phyloP scores from a whole-genome alignment of 2,329 filamentous ascomycete species.

The Eutypa lata region DNA sequence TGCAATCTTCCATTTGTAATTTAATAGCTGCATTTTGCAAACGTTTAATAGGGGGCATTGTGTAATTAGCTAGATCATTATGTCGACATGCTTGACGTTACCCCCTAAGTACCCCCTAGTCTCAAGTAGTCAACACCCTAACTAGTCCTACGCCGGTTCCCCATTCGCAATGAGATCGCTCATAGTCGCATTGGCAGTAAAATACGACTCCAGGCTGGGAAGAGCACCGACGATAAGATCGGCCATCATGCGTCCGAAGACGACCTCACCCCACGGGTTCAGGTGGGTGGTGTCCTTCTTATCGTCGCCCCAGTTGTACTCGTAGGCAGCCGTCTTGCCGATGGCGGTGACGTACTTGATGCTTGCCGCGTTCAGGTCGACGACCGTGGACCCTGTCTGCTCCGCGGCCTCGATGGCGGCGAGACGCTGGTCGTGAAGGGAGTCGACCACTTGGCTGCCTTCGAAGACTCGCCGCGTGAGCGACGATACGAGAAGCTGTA shows the following conservation, averaged over 20 bases:
- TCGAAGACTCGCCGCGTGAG: conserved; percentile 48
- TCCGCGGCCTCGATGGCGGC: conserved; percentile 46
- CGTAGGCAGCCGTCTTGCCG: conserved; percentile 40
- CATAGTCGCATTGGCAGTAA: conserved; percentile 28
- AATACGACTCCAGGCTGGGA: conserved; percentile 19
- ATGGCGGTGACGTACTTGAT: conserved; percentile 51
- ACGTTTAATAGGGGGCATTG: too few species aligned
- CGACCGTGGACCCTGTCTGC: conserved; percentile 31
- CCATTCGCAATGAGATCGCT: conserved; percentile 31
- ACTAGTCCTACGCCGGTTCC: conserved; percentile 31
- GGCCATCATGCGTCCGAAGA: conserved; percentile 57
- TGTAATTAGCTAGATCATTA: too few species aligned
- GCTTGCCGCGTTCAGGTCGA: conserved; percentile 51
- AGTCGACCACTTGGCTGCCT: conserved; percentile 39
- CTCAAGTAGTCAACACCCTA: too few species aligned
- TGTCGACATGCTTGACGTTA: too few species aligned
- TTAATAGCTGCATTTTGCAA: too few species aligned
- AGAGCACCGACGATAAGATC: conserved; percentile 40
- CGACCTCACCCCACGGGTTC: conserved; percentile 48
- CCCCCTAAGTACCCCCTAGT: too few species aligned
- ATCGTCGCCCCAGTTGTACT: conserved; percentile 40
- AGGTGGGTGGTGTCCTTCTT: conserved; percentile 53
- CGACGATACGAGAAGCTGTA: conserved; percentile 48
- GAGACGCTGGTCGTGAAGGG: conserved; percentile 42
- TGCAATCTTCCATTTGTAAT: too few species aligned